phyloP scores from a whole-genome alignment of 495 filamentous ascomycete genomes.

The Aspergillus cristatus region DNA sequence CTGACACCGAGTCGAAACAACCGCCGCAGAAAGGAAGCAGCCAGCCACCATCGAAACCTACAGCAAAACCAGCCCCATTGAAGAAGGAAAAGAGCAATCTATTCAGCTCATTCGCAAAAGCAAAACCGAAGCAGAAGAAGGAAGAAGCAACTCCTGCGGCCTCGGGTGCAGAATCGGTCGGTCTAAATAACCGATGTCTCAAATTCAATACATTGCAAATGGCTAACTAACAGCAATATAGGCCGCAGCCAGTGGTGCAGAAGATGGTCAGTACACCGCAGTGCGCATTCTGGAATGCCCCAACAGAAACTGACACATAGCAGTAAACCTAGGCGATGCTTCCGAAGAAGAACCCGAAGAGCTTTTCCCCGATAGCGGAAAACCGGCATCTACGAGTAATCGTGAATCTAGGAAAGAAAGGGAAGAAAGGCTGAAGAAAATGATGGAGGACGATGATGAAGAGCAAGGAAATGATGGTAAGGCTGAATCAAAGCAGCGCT shows the following conservation, averaged over 20 bases:
- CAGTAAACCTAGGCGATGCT: conserved; percentile 42
- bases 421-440: conserved; percentile 61
- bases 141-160: conserved; percentile 33
- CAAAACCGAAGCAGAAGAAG: conserved; percentile 55
- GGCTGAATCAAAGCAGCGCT: too few relatives aligned
- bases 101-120: conserved; percentile 78
- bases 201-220: too few relatives aligned
- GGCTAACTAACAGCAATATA: conserved; percentile 8
- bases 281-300: not conserved
- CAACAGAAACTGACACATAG: conserved; percentile 8
- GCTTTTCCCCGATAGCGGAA: conserved; percentile 38
- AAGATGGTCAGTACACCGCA: conserved; percentile 42
- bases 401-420: conserved; percentile 58
- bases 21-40: conserved; percentile 14
- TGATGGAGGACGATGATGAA: conserved; percentile 81
- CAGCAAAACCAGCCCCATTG: conserved; percentile 28
- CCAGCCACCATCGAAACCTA: conserved; percentile 24
- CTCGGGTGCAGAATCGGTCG: conserved; percentile 30
- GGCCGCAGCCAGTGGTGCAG: conserved; percentile 22
- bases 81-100: conserved; percentile 60
- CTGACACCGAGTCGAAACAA: conserved; percentile 20
- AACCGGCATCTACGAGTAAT: conserved; percentile 25
- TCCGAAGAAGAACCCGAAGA: conserved; percentile 70
- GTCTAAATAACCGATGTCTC: conserved; percentile 7
- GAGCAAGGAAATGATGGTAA: conserved; percentile 8